Base-by-base conservation (phyloP, 805 yeast species). In the Ogataea pignaliae region DNA sequence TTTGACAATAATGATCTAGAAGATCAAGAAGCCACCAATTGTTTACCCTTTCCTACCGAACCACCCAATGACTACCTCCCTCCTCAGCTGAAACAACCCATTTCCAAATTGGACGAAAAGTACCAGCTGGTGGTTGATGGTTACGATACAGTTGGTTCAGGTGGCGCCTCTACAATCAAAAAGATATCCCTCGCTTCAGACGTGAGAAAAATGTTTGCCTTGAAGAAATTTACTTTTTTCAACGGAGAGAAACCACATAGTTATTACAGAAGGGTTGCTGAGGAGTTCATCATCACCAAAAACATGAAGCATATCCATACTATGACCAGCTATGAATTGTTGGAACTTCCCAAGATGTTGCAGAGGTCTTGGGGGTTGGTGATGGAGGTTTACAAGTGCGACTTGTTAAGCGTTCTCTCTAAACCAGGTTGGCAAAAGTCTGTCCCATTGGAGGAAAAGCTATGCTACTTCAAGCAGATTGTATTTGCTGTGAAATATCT, bases 281-380 rank as follows among this genome's bases (percentile, higher is more conserved):
- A 78, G 47, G 95, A 85, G 55, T 85, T 66, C 54, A 62, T 83
- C 35, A 75, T 85, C 47, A 79, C 85, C 11, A 78, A 73, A 48
- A 69, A 67, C 35, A 58, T 79, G 30, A 67, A 74, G 42, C 68
- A 70, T n/a, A 67, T 81, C 39, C 90, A 85, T 61, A 74, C 82
- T 12, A 76, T 81, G 10, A 71, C 71, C 31, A 79, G 83, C 3
- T 68, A 71, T 50, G 78, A 76, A 10, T 55, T 84, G 18, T 60
- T 84, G 14, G 72, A 79, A 44, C 69, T 83, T 16, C 85, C 83
- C 43, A 70, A 83, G 1, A 73, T 78, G 16, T 61, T 82, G 47
- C 71, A 76, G 2, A 67, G 89, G 50, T 83, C 87, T 2, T 85
- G 93, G 93, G 93, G 91, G 2, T 76, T 85, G 59, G 72, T 81